Evolutionary conservation across 2,329 filamentous ascomycete species (phyloP).

Genomic region (Claviceps maximensis): DNA sequence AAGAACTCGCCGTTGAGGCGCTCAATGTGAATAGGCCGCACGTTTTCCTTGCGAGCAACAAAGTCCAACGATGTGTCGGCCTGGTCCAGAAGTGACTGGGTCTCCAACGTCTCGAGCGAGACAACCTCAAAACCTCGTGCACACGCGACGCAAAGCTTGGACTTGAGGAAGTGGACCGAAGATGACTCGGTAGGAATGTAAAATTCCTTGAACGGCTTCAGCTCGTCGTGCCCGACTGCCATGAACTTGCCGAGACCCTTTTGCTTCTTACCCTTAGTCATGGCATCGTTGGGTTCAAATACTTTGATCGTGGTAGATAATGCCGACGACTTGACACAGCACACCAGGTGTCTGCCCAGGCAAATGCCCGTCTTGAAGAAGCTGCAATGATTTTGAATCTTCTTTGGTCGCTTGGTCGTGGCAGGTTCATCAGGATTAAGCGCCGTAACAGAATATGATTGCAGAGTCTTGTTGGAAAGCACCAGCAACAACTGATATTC

Average conservation of each 20-base stretch:
- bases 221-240: conserved; percentile 78
- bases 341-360: conserved; percentile 84
- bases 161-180: conserved; percentile 93
- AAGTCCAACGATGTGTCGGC: conserved; percentile 97
- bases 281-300: conserved; percentile 93
- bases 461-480: conserved; percentile 81
- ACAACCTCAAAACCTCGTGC: conserved; percentile 95
- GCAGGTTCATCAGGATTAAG: conserved; percentile 74
- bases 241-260: conserved; percentile 95
- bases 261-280: conserved; percentile 89
- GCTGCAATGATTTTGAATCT: conserved; percentile 93
- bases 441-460: conserved; percentile 78
- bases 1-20: conserved; percentile 93
- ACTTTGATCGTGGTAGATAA: conserved; percentile 96
- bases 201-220: conserved; percentile 97
- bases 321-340: conserved; percentile 88
- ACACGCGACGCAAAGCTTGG: conserved; percentile 92
- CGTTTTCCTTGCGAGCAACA: conserved; percentile 82
- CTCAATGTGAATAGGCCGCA: conserved; percentile 93
- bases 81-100: conserved; percentile 90
- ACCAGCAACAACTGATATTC: conserved; percentile 88
- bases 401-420: conserved; percentile 74
- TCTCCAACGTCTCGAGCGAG: conserved; percentile 91
- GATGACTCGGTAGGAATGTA: conserved; percentile 98
- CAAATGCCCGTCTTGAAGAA: conserved; percentile 98